phyloP scores from a whole-genome alignment of 176 grass and related monocot species.

The Oryza longistaminata region DNA sequence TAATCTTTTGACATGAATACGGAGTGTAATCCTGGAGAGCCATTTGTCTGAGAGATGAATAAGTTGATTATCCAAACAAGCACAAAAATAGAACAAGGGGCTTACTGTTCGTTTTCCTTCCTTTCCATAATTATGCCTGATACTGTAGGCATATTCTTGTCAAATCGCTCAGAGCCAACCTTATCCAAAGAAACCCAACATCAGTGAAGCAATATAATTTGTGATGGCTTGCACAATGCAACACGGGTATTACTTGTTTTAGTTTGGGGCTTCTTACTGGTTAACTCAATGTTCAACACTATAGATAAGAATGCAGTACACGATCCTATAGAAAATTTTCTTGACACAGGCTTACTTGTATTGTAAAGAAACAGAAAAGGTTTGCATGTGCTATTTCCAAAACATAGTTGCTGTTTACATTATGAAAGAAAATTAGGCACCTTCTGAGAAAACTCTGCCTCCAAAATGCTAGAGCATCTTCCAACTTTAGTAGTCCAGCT shows the following conservation, averaged over 20 bases:
- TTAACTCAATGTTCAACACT: background rate
- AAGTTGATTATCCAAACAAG: conserved; percentile 3
- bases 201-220: conserved; percentile 35
- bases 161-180: conserved; percentile 88
- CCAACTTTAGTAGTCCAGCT: conserved; percentile 88
- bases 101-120: conserved; percentile 94
- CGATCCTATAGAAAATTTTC: conserved; percentile 6
- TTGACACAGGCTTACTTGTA: background rate
- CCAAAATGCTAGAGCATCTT: conserved; percentile 97
- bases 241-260: conserved; percentile 13
- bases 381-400: background rate
- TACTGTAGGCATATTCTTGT: conserved; percentile 94
- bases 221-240: background rate
- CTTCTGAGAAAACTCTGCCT: conserved; percentile 98
- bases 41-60: conserved; percentile 35
- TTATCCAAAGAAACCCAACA: conserved; percentile 38
- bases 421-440: conserved; percentile 41
- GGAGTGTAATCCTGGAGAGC: conserved; percentile 90
- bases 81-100: background rate
- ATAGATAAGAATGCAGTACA: background rate
- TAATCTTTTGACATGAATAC: conserved; percentile 97
- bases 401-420: conserved; percentile 11
- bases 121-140: conserved; percentile 96
- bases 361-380: conserved; percentile 7
- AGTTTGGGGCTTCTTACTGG: background rate